Percentiles rank a stretch among this genome's conserved stretches.
Evolutionary conservation across 2,329 filamentous ascomycete species (phyloP).

Genomic region (Phoma sp.): DNA sequence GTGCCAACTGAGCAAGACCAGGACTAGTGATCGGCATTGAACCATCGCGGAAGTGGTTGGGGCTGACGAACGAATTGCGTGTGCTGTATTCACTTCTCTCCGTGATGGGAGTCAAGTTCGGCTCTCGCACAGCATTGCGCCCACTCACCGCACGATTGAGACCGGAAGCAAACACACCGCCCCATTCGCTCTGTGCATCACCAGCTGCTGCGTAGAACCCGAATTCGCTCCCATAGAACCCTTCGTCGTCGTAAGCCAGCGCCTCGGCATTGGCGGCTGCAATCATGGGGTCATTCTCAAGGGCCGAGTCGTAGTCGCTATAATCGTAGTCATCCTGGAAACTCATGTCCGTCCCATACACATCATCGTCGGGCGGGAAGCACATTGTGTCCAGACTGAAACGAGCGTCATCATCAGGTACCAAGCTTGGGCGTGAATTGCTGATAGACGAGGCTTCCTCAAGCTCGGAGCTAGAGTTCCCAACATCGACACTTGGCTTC

Average conservation of each 20-base stretch:
- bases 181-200: constrained; percentile 70
- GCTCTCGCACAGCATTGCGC: constrained; percentile 69
- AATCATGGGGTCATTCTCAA: constrained; percentile 82
- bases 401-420: constrained; percentile 59
- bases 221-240: constrained; percentile 95
- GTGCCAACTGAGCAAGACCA: constrained; percentile 76
- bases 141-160: constrained; percentile 73
- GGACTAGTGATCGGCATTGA: constrained; percentile 61
- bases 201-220: constrained; percentile 81
- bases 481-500: constrained; percentile 55
- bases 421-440: constrained; percentile 51
- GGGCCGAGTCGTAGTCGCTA: constrained; percentile 57
- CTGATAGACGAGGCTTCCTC: constrained; percentile 41
- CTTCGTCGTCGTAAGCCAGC: constrained; percentile 88
- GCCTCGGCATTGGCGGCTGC: constrained; percentile 94
- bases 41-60: constrained; percentile 62
- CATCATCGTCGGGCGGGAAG: constrained; percentile 43
- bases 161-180: constrained; percentile 84
- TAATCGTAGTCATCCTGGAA: constrained; percentile 60
- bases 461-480: constrained; percentile 36
- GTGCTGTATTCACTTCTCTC: constrained; percentile 96
- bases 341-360: constrained; percentile 44
- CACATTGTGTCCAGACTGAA: constrained; percentile 54
- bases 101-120: constrained; percentile 93
- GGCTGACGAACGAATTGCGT: constrained; percentile 84